A percentile compares a stretch with the other conserved stretches of the same genome.
These are phyloP conservation scores for Pseudonectria buxi DNA, from an alignment of 2,329 filamentous ascomycete genomes.

Conservation along the genomic window DNA sequence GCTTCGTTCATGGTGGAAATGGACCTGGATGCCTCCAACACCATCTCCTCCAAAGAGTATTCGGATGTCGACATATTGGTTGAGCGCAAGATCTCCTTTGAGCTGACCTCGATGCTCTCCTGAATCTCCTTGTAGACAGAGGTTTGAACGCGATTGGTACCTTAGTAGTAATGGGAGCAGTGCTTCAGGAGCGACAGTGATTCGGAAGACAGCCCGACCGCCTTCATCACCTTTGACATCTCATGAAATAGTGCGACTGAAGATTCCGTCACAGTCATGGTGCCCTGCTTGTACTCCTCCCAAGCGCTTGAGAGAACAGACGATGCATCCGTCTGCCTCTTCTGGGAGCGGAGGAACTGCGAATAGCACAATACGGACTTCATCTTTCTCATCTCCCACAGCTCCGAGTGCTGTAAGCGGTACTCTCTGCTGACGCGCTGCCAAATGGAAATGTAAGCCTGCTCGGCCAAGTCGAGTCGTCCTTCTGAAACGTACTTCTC, in stretches of 20 bases:
- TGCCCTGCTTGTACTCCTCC: conserved; percentile 42
- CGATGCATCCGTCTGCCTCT: conserved; percentile 36
- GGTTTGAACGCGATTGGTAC: conserved; percentile 27
- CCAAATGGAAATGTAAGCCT: conserved; percentile 44
- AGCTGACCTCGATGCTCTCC: conserved; percentile 35
- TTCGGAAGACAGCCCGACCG: conserved; percentile 35
- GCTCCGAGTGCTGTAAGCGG: conserved; percentile 32
- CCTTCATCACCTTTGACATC: conserved; percentile 39
- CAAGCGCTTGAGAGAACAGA: conserved; percentile 39
- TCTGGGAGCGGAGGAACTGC: conserved; percentile 38
- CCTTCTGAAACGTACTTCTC: conserved; percentile 29
- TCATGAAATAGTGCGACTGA: conserved; percentile 29
- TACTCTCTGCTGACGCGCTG: conserved; percentile 41
- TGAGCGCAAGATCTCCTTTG: conserved; percentile 34
- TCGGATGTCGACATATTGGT: conserved; percentile 34
- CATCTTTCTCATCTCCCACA: conserved; percentile 42
- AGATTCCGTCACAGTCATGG: conserved; percentile 31
- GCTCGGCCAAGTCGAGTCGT: conserved; percentile 32
- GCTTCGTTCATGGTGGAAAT: conserved; percentile 31
- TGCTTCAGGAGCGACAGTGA: conserved; percentile 43
- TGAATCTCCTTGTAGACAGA: conserved; percentile 35
- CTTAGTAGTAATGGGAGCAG: conserved; percentile 29
- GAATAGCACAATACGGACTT: conserved; percentile 39
- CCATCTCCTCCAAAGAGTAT: conserved; percentile 34
- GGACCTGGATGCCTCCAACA: conserved; percentile 35